Evolutionary conservation across 1,284 basidiomycete genomes (phyloP).

Genomic region (Apiotrichum akiyoshidainum): DNA sequence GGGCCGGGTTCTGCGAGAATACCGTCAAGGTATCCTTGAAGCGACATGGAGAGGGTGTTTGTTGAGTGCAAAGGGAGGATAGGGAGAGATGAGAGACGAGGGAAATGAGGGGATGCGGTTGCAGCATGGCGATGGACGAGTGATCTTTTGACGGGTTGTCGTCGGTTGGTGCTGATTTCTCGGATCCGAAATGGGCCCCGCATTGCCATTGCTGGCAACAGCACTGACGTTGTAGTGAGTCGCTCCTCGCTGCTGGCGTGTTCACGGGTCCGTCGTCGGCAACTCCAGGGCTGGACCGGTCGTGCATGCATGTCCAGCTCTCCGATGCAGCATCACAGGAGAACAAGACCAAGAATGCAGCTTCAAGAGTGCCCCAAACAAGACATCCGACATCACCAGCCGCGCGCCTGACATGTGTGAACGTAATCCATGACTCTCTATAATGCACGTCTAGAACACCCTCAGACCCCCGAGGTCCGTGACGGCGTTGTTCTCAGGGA

Average conservation of each 20-base stretch:
- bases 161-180: neutral
- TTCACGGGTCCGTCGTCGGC: too few relatives aligned
- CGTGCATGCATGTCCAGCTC: too few relatives aligned
- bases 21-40: conserved; percentile 14
- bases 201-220: neutral
- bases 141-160: neutral
- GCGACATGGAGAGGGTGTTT: conserved; percentile 13
- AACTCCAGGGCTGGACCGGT: too few relatives aligned
- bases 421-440: neutral
- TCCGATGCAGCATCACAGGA: too few relatives aligned
- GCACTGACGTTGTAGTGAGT: too few relatives aligned
- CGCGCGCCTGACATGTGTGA: too few relatives aligned
- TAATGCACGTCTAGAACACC: conserved; percentile 13
- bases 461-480: conserved; percentile 17
- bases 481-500: neutral
- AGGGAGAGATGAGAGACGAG: neutral
- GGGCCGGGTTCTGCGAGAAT: conserved; percentile 16
- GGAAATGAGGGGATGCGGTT: too few relatives aligned
- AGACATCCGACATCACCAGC: too few relatives aligned
- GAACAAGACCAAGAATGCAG: too few relatives aligned
- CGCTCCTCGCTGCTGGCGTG: too few relatives aligned
- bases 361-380: too few relatives aligned
- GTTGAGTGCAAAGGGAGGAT: neutral
- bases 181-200: conserved; percentile 14
- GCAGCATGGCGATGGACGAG: neutral